Evolutionary conservation across 2,329 filamentous ascomycete genomes (phyloP), one percentile per base, ranked within the genome.

Genomic region (Stachybotrys echinatus): DNA sequence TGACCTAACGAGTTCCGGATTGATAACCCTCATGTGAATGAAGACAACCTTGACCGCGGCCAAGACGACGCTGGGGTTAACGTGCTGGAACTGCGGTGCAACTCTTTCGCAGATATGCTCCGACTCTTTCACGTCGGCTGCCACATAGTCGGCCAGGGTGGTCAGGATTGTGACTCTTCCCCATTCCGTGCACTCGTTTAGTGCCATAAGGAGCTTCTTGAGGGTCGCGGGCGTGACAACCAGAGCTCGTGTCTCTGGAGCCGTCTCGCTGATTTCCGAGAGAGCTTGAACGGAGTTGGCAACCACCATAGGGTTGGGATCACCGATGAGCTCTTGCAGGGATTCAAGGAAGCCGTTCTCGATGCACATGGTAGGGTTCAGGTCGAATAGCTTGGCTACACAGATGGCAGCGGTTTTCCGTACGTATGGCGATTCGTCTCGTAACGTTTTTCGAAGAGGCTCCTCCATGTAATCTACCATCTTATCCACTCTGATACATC

Each of bases 381-480:
- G 77, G 63, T 99, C 94, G 71, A 96, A 99, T 6, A 99, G 83
- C 72, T 99, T 99, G 48, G 94, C 94, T 42, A 99, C 94, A 66
- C 94, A 97, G 57, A 99, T 94, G 39, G 92, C 94, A 42, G 94
- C 94, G 2, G 94, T 99, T 75, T 99, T 99, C 60, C 94, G 88
- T 53, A 99, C 94, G 69, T 99, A 99, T 1, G 94, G 94, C 45
- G 92, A 97, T 71, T 99, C 94, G 72, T 99, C 94, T 69, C 91
- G 85, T 58, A 99, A 76, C 12, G 94, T 99, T 74, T 99, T 99
- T 60, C 94, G 83, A 55, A 99, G 73, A 14, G 94, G 94, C 64
- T 99, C 94, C 69, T 97, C 94, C 92, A 99, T 97, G 69, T 99
- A 99, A 67, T 99, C 94, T 57, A 97, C 90, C 90, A 99, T 99